Base-by-base conservation (phyloP, 805 yeast genomes). In the Candida sonorensis region DNA sequence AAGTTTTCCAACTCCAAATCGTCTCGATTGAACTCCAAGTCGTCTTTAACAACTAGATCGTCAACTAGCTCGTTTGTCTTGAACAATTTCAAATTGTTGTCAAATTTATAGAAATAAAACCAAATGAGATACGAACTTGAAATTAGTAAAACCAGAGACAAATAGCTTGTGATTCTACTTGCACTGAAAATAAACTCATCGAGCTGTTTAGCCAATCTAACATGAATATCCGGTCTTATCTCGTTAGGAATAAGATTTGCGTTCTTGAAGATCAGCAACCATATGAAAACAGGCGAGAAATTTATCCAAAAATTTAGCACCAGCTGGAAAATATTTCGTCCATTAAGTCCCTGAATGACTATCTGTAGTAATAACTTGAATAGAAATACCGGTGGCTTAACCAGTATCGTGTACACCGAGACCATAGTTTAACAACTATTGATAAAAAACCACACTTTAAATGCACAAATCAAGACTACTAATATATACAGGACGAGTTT, bases 191-290 rank as follows among this genome's bases (percentile, higher is more conserved):
- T 45, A 32, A 56, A 56, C 17, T 46, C 45, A 55, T 64, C 85
- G 42, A 57, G 42, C 31, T 61, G 55, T 37, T 61, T 64, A 10
- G 69, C 62, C 14, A 72, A 45, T 34, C 67, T 60, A 28, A 72
- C 73, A 45, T 67, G 66, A 39, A 75, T 72, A 9, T 45, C 35
- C 0, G 84, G 85, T 37, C 84, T 59, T 41, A 67, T 61, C 5
- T 55, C 55, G 17, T 58, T 64, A 7, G 86, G 83, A 24, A 74
- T 73, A 3, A 60, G 24, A 2, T 75, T 75, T 1, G 83, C 82
- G 45, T 75, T 66, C 49, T 75, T 70, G 57, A 77, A 77, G 15
- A 74, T 66, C 24, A 53, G 35, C 26, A 77, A 54, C 83, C 83
- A 77, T 14, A 66, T 43, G 23, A 71, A 57, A 3, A 77, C 67